These are phyloP conservation scores for Arthrocladium fulminans DNA, from an alignment of 2,329 filamentous ascomycete species.

Conservation along the genomic window DNA sequence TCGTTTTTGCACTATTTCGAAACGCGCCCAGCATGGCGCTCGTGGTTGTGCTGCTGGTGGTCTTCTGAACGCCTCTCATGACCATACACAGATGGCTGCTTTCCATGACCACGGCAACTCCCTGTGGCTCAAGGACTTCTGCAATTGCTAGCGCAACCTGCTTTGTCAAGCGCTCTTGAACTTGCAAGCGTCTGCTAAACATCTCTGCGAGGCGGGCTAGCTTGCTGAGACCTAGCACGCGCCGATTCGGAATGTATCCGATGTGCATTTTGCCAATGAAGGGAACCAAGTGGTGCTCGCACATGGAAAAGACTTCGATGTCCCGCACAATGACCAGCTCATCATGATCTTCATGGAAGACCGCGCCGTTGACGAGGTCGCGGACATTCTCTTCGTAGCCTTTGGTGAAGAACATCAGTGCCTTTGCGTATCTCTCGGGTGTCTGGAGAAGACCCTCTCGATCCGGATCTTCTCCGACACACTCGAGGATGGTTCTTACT, in stretches of 20 bases:
- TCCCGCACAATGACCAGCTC: conserved; percentile 97
- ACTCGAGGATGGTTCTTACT: conserved; percentile 55
- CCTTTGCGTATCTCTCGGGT: conserved; percentile 85
- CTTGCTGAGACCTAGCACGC: conserved; percentile 92
- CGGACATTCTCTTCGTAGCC: conserved; percentile 92
- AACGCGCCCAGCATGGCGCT: conserved; percentile 98
- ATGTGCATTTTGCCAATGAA: conserved; percentile 99
- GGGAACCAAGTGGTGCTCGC: conserved; percentile 94
- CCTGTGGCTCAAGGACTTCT: conserved; percentile 85
- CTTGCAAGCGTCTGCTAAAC: conserved; percentile 87
- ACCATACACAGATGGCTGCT: conserved; percentile 97
- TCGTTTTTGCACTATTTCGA: conserved; percentile 81
- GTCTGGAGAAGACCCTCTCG: conserved; percentile 56
- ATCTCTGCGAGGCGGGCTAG: conserved; percentile 92
- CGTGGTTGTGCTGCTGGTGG: conserved; percentile 75
- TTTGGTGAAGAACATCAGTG: conserved; percentile 90
- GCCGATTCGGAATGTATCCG: conserved; percentile 85
- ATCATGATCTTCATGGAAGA: conserved; percentile 94
- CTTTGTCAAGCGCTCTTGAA: conserved; percentile 92
- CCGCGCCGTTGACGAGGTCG: conserved; percentile 84
- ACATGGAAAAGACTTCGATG: conserved; percentile 88
- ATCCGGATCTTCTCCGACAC: conserved; percentile 57
- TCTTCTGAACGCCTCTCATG: conserved; percentile 96
- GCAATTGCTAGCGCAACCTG: conserved; percentile 91
- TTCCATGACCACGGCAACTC: conserved; percentile 96